phyloP scores from a whole-genome alignment of 495 filamentous ascomycete species.

The Lasiosphaeria hispida region DNA sequence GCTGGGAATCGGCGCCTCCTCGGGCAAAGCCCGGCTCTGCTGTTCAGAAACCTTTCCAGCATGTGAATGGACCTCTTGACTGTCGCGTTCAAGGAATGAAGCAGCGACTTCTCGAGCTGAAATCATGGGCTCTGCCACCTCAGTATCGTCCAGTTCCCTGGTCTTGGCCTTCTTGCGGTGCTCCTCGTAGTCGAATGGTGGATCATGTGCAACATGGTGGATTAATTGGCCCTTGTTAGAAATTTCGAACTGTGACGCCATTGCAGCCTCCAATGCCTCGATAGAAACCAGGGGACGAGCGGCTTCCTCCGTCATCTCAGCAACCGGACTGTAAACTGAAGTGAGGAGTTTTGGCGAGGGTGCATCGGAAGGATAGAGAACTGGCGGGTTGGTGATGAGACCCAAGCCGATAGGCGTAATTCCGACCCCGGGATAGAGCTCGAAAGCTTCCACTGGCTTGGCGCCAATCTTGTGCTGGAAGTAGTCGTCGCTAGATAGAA shows the following conservation, averaged over 20 bases:
- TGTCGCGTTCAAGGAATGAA: constrained; percentile 8
- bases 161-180: constrained; percentile 39
- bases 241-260: neutral
- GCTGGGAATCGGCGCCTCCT: neutral
- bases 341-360: constrained; percentile 30
- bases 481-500: constrained; percentile 2
- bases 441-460: constrained; percentile 5
- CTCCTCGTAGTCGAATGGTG: constrained; percentile 36
- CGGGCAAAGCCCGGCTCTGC: neutral
- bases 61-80: neutral
- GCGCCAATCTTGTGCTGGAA: constrained; percentile 12
- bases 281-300: constrained; percentile 7
- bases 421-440: constrained; percentile 16
- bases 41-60: neutral
- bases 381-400: constrained; percentile 31
- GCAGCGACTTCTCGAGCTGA: constrained; percentile 18
- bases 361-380: constrained; percentile 22
- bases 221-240: neutral
- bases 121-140: constrained; percentile 13
- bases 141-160: constrained; percentile 17
- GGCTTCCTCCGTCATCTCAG: neutral
- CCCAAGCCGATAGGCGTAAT: constrained; percentile 22
- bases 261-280: constrained; percentile 18
- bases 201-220: constrained; percentile 32
- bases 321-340: constrained; percentile 16